Evolutionary conservation across 2,329 filamentous ascomycete species (phyloP), one percentile per base, ranked within the genome.

Genomic region (Grosmannia serpens): DNA sequence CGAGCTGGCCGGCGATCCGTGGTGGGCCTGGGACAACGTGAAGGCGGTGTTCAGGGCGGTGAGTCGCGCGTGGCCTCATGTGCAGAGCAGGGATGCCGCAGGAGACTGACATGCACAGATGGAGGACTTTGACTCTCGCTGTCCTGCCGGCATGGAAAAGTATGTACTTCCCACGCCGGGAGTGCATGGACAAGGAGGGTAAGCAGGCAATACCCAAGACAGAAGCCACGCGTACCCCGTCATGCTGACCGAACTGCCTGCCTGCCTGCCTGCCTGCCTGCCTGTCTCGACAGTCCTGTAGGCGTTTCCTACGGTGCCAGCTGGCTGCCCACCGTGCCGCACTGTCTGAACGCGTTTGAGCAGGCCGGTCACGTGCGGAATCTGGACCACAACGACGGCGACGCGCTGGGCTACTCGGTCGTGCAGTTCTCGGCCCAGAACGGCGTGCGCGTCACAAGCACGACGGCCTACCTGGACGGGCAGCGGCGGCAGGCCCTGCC

Each of bases 401-500:
- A 53, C 35, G 17, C 31, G 5, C 26, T 53, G 24, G 56, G 56
- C 26, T 57, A 57, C 50, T 57, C 56, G 15, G 15, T 57, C n/a
- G 56, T 51, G 22, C 56, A 57, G 49, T 57, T 57, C n/a, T 57
- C 56, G 11, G 56, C 53, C 3, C 20, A 26, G 22, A 17, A 52
- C 5, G 56, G 56, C 35, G 49, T 31, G 22, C 56, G 56, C 7
- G 56, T 57, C 15, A 57, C 49, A 7, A 57, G 56, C 31, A 33
- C 56, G 15, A 57, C 47, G 1, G 56, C 56, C 35, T 57, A 31
- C 33, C 38, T 57, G 17, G 38, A 46, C 38, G 35, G 9, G 24
- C 20, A 33, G 24, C 35, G 35, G 1, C 56, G 56, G 2, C 7
- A 24, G 11, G n/a, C 67, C 7, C 65, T 62, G 8, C 55, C 57